Evolutionary conservation across 495 filamentous ascomycete species (phyloP), one percentile per base, ranked within the genome.

Genomic region (Wilcoxina mikolae): DNA sequence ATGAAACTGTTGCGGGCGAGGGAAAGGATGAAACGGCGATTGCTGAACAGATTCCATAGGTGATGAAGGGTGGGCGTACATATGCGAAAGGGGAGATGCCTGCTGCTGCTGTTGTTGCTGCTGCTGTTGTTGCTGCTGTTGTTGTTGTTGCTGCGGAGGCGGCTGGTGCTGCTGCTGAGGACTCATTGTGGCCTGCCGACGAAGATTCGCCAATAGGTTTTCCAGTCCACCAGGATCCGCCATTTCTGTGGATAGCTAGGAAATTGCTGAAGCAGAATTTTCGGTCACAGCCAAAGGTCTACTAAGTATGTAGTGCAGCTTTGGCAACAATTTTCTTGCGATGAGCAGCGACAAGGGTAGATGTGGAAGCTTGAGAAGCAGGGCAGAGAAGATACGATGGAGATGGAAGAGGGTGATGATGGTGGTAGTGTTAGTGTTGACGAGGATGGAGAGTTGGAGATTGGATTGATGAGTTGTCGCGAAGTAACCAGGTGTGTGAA

Each of bases 111-210:
- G 59, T 24, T 41, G 57, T 35, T 56, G 60, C 25, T 53, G 59
- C 24, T 62, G 61, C 22, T 55, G 59, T 25, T 35, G 33, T 4
- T 43, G 39, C 39, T 43, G 51, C 41, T 15, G 41, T 9, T 11
- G 39, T n/a, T 10, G 24, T 35, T 60, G 61, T 27, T 51, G 49
- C 28, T 65, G 61, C 41, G 53, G 33, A 53, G 35, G 41, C 5
- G 24, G 39, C 10, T 10, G 24, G 33, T 60, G 61, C 29, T 51
- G 49, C 28, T 65, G 61, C 41, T 51, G 33, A 53, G 63, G 63
- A 33, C 63, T 66, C 62, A 59, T 58, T 38, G 47, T 57, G 18
- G 58, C 49, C 56, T 66, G 62, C 24, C 62, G 58, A 18, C 63
- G 53, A 22, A 66, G 56, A 41, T 58, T 58, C 33, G 63, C 63